Conservation (phyloP, 345 rosid species). For the Gossypium herbaceum region DNA sequence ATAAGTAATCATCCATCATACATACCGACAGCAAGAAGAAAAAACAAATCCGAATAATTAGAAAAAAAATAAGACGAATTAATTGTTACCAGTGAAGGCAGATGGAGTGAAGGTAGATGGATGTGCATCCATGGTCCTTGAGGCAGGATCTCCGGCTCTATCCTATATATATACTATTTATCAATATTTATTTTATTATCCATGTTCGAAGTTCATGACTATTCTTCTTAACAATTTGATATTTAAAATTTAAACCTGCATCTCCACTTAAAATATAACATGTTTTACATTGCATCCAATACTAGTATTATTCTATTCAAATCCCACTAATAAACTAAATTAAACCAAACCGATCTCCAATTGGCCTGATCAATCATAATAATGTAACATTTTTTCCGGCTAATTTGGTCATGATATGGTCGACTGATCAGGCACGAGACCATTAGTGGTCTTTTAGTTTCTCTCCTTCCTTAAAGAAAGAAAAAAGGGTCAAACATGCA, state of each 20-base stretch:
- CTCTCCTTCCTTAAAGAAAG: neutral
- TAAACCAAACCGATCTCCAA: neutral
- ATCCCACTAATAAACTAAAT: no score
- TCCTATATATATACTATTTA: conserved; percentile 6
- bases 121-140: conserved; percentile 27
- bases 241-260: no score
- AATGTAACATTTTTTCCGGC: neutral
- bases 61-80: neutral
- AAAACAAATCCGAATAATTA: no score
- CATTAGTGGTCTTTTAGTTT: neutral
- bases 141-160: conserved; percentile 33
- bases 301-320: no score
- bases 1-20: no score
- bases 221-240: no score
- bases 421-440: neutral
- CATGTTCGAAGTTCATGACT: no score
- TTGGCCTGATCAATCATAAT: neutral
- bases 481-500: no score
- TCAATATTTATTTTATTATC: no score
- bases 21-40: no score
- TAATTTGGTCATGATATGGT: neutral
- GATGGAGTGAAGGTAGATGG: conserved; percentile 26
- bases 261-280: no score
- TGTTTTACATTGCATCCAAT: no score
- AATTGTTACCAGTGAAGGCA: conserved; percentile 32